A percentile compares a stretch with the other conserved stretches of the same genome.
These are phyloP conservation scores for Protostelium mycophagum DNA, from an alignment of 78 protist genomes.

Conservation along the genomic window DNA sequence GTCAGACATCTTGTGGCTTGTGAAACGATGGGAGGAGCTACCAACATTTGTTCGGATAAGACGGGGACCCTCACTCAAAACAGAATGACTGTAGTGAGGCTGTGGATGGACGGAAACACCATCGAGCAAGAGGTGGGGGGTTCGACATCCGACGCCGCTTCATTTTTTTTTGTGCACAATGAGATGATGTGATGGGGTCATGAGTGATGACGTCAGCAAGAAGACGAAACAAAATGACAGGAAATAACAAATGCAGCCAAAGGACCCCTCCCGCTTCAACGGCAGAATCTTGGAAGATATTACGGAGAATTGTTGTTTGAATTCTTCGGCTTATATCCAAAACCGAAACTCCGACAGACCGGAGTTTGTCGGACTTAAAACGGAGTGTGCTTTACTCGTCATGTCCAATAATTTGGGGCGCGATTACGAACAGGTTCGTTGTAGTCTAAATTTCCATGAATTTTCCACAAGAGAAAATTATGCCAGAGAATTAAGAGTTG, in stretches of 20 bases:
- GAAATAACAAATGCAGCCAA: background rate
- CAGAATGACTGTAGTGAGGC: slow-evolving; percentile 57
- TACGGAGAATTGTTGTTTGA: background rate
- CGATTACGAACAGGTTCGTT: background rate
- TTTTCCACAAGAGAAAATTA: too few relatives aligned
- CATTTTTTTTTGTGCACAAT: too few relatives aligned
- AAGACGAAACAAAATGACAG: background rate
- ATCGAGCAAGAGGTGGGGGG: background rate
- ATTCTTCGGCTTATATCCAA: slow-evolving; percentile 14
- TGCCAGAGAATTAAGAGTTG: background rate
- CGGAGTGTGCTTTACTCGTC: slow-evolving; percentile 71
- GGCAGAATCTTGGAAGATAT: background rate
- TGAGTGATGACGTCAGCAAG: background rate
- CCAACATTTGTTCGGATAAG: slow-evolving; percentile 81
- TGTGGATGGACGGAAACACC: slow-evolving; percentile 2
- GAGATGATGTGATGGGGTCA: too few relatives aligned
- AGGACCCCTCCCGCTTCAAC: background rate
- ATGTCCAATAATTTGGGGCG: slow-evolving; percentile 2
- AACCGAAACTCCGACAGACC: background rate
- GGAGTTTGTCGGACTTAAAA: slow-evolving; percentile 34
- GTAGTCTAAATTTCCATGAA: background rate
- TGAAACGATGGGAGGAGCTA: slow-evolving; percentile 92
- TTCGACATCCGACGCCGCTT: too few relatives aligned
- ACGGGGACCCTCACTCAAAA: slow-evolving; percentile 79
- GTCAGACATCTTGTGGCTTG: slow-evolving; percentile 91